Evolutionary conservation across 305 asterid genomes (phyloP), one percentile per base, ranked within the genome.

Genomic region (Rubia tinctorum): DNA sequence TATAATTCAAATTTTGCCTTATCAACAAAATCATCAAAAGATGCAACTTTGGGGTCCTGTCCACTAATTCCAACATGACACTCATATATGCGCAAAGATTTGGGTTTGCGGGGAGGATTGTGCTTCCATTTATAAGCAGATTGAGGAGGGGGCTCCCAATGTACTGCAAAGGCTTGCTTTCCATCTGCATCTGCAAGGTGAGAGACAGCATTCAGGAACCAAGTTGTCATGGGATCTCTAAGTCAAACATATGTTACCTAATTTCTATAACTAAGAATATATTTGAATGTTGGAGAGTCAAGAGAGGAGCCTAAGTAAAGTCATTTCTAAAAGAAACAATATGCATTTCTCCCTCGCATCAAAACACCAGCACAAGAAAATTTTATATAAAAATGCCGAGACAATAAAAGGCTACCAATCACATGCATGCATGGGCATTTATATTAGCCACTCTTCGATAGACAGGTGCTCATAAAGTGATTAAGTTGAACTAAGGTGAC

Each of bases 101-200:
- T 90, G 61, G 99, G 97, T 72, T 88, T 91, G 75, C 84, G 78
- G 43, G 96, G 98, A 77, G 77, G 88, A 72, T 86, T 83, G 83
- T 90, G 87, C 80, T 78, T 92, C 99, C 99, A 95, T 73, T 69
- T 88, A 83, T 95, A 87, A 77, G 87, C 83, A 77, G 81, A 78
- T 78, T 90, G 97, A 12, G 97, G 96, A 84, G 96, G 87, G 66
- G 97, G 98, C 83, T 95, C 99, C 99, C 99, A 95, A 58, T 92
- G 98, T 76, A 95, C 88, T 34, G 97, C 99, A 85, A 73, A 88
- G 77, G 93, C 89, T 83, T 90, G 96, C 75, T 87, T 85, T 51
- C 96, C 94, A 49, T 86, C 87, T 58, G 88, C 91, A 80, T 86
- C 97, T 92, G 90, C 69, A 76, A 30, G 76, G 72, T 69, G 67